Conservation (phyloP, 2,329 filamentous ascomycete genomes). For the Hypoxylon sp. region DNA sequence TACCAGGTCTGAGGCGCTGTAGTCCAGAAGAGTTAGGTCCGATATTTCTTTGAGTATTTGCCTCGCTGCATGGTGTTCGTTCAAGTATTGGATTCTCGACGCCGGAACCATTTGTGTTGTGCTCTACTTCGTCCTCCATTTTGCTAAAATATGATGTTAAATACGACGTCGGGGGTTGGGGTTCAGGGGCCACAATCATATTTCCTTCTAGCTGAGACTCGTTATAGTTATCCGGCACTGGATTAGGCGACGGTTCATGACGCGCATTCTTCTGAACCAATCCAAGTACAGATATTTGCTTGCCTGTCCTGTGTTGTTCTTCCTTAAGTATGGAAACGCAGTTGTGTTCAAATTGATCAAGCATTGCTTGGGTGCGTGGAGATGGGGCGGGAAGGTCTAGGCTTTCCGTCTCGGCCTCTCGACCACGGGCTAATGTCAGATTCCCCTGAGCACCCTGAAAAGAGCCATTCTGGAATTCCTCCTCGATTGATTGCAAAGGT, state of each 20-base stretch:
- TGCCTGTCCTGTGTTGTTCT: conserved; percentile 3
- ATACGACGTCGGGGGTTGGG: background rate
- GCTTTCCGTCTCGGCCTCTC: background rate
- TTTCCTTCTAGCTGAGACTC: background rate
- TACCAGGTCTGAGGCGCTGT: conserved; percentile 25
- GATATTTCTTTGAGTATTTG: background rate
- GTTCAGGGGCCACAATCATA: background rate
- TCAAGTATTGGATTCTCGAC: background rate
- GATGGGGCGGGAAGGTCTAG: conserved; percentile 16
- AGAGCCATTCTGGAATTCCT: background rate
- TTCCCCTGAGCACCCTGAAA: background rate
- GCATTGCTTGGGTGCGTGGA: conserved; percentile 14
- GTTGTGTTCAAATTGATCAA: conserved; percentile 18
- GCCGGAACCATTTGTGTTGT: background rate
- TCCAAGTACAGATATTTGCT: conserved; percentile 17
- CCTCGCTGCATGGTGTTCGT: background rate
- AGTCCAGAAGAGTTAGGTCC: conserved; percentile 1
- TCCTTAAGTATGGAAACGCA: conserved; percentile 10
- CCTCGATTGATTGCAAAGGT: conserved; percentile 35
- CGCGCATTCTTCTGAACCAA: background rate
- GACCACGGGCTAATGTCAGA: background rate
- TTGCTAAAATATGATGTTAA: background rate
- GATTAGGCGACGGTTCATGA: background rate
- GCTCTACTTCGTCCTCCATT: background rate
- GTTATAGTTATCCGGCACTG: background rate